A percentile compares a stretch with the other conserved stretches of the same genome.
Conservation (phyloP, 2,329 filamentous ascomycete genomes). For the Sphaerulina vaccinii region DNA sequence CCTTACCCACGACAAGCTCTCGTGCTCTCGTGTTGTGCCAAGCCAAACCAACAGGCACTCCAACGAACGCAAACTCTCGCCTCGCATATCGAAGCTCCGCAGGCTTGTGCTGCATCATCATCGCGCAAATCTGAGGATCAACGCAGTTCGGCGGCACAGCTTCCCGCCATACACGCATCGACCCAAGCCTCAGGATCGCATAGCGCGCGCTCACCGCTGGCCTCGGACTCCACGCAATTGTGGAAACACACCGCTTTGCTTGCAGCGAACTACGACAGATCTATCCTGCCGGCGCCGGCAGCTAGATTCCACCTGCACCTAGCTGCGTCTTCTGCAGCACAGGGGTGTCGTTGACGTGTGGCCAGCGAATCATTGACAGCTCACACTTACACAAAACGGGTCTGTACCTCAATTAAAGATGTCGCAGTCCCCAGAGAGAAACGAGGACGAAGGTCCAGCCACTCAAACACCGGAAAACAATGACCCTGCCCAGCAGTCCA, state of each 20-base stretch:
- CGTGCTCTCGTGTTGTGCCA: not conserved
- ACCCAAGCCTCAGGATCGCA: constrained; percentile 14
- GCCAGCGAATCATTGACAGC: constrained; percentile 37
- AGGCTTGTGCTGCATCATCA: not conserved
- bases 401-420: constrained; percentile 64
- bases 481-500: constrained; percentile 84
- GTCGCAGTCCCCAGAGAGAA: constrained; percentile 83
- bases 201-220: constrained; percentile 16
- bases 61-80: constrained; percentile 8
- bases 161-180: constrained; percentile 8
- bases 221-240: constrained; percentile 18
- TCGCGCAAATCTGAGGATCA: not conserved
- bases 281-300: constrained; percentile 26
- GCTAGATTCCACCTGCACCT: constrained; percentile 27
- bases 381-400: constrained; percentile 29
- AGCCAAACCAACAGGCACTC: constrained; percentile 2
- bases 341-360: constrained; percentile 29
- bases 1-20: not conserved
- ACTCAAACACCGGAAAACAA: constrained; percentile 85
- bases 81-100: constrained; percentile 7
- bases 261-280: constrained; percentile 25
- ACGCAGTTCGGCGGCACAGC: not conserved
- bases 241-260: constrained; percentile 25
- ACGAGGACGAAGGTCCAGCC: constrained; percentile 71
- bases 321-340: constrained; percentile 26